Percentiles rank a stretch among this genome's conserved stretches.
Evolutionary conservation across 1,284 basidiomycete species (phyloP).

Genomic region (Hemileia vastatrix): DNA sequence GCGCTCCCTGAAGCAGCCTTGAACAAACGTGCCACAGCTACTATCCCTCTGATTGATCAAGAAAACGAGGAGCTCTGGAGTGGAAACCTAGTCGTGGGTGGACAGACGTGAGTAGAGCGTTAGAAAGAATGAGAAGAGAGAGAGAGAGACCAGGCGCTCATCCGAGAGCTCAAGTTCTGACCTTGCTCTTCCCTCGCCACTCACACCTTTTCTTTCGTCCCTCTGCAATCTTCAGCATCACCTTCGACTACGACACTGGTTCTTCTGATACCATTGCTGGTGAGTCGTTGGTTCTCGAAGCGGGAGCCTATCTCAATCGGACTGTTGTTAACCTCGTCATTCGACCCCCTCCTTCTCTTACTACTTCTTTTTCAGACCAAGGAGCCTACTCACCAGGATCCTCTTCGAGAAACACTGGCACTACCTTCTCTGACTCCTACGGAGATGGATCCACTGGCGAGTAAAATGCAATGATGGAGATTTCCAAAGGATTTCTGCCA

Average conservation of each 20-base stretch:
- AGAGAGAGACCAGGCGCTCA: neutral
- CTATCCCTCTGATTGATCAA: slow-evolving; percentile 33
- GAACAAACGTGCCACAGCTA: slow-evolving; percentile 24
- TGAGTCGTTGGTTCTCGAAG: too few species aligned
- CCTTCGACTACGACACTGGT: neutral
- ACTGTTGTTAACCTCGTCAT: too few species aligned
- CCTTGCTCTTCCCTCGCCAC: neutral
- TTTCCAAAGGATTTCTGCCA: too few species aligned
- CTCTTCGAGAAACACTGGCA: too few species aligned
- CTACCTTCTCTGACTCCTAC: too few species aligned
- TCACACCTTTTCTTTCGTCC: neutral
- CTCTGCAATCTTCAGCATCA: neutral
- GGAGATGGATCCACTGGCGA: too few species aligned
- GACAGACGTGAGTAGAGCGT: slow-evolving; percentile 21
- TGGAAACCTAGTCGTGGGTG: slow-evolving; percentile 34
- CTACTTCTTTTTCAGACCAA: neutral
- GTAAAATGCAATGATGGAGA: too few species aligned
- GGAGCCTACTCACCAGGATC: neutral
- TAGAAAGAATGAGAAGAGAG: neutral
- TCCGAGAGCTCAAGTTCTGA: neutral
- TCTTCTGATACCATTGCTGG: neutral
- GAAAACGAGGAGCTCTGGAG: slow-evolving; percentile 34
- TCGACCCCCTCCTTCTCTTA: too few species aligned
- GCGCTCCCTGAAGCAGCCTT: neutral
- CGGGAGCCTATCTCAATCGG: too few species aligned